Conservation (phyloP, 2,329 filamentous ascomycete species). For the Xylariaceae sp. region DNA sequence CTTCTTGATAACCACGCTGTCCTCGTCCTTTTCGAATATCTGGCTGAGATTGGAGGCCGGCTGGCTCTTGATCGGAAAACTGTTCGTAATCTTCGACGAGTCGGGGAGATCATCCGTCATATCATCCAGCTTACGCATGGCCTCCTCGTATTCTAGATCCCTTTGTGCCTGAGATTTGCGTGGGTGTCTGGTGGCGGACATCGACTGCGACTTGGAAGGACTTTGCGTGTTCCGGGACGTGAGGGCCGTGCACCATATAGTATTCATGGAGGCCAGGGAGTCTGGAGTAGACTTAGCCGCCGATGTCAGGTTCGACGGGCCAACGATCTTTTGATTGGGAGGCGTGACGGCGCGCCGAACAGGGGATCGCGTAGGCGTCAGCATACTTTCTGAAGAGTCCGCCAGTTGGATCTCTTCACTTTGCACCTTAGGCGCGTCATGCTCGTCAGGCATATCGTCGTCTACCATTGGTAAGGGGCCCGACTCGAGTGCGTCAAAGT, state of each 20-base stretch:
- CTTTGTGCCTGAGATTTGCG: slow-evolving; percentile 12
- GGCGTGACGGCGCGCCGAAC: neutral
- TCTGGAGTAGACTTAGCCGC: slow-evolving; percentile 11
- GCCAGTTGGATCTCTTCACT: slow-evolving; percentile 1
- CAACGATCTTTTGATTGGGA: neutral
- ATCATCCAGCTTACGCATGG: slow-evolving; percentile 38
- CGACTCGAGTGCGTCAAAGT: slow-evolving; percentile 24
- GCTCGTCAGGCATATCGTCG: neutral
- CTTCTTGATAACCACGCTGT: slow-evolving; percentile 2
- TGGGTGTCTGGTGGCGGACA: slow-evolving; percentile 24
- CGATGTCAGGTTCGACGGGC: slow-evolving; percentile 1
- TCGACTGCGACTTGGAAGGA: slow-evolving; percentile 24
- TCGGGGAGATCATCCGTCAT: slow-evolving; percentile 21
- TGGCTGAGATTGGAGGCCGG: neutral
- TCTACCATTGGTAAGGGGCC: slow-evolving; percentile 22
- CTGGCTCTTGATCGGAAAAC: neutral
- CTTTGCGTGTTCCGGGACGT: slow-evolving; percentile 34
- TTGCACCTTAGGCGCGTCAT: slow-evolving; percentile 5
- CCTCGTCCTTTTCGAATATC: slow-evolving; percentile 4
- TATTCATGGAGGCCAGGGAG: slow-evolving; percentile 21
- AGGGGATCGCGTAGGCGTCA: neutral
- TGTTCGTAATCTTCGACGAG: slow-evolving; percentile 9
- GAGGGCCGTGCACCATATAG: slow-evolving; percentile 38
- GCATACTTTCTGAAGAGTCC: neutral
- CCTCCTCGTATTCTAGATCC: slow-evolving; percentile 39